These are phyloP conservation scores for Boletus huronensis DNA, from an alignment of 768 basidiomycete genomes.

Conservation along the genomic window DNA sequence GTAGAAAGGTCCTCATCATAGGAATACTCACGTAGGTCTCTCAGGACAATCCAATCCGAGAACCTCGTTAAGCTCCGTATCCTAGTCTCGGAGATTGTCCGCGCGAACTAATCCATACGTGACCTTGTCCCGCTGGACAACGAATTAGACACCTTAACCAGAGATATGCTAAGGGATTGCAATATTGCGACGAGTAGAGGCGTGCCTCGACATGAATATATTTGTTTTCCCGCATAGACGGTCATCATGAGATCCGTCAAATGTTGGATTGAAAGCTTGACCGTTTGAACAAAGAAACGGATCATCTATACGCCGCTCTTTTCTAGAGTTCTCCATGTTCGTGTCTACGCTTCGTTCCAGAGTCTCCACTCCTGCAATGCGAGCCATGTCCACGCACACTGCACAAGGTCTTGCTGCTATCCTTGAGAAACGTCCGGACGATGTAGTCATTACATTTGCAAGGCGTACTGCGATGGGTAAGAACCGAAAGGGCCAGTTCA, in stretches of 20 bases:
- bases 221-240: background rate
- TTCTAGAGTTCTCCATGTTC: slow-evolving; percentile 19
- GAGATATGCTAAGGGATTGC: background rate
- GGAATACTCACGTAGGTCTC: background rate
- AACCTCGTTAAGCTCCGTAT: background rate
- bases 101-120: background rate
- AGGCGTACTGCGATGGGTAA: slow-evolving; percentile 86
- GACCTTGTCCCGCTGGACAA: background rate
- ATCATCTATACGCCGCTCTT: background rate
- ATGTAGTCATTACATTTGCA: slow-evolving; percentile 88
- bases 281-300: background rate
- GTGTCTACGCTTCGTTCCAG: slow-evolving; percentile 11
- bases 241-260: slow-evolving; percentile 3
- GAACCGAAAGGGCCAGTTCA: slow-evolving; percentile 90
- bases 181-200: background rate
- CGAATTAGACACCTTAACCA: background rate
- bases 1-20: slow-evolving; percentile 2
- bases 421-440: slow-evolving; percentile 69
- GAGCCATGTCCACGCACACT: slow-evolving; percentile 36
- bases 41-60: background rate
- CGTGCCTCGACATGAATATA: background rate
- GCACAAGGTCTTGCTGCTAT: slow-evolving; percentile 45
- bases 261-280: background rate
- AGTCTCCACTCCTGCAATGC: slow-evolving; percentile 6
- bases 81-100: background rate